Base-by-base conservation (phyloP, 2,329 filamentous ascomycete genomes). In the Ophiobolus disseminans region DNA sequence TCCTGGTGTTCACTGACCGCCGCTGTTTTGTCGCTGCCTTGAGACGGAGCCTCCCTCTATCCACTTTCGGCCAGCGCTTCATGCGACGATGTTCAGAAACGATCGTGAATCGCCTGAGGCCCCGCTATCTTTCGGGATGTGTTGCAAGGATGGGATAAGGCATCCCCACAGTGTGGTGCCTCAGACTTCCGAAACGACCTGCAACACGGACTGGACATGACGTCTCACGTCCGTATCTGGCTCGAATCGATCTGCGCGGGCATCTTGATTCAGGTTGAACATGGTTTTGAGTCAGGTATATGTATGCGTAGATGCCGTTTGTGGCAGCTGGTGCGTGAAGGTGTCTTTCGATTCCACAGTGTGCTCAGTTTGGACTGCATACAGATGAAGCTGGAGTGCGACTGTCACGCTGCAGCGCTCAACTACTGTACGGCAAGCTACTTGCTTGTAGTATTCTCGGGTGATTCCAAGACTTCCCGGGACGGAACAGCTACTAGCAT, bases 1-100 rank as follows among this genome's bases (percentile, higher is more conserved):
- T 45, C 34, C 44, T 40, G 43, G 39, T 26, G 50, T 44, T 14
- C 45, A 47, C 51, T 48, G 53, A 55, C 51, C 50, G 42, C 50
- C 48, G 25, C 37, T n/a, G 48, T 57, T 59, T 57, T 51, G 53
- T 62, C 53, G 63, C 55, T 68, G 66, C 66, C 66, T 69, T 55
- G 60, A 41, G 47, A 59, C 44, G 20, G 42, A 57, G 57, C 63
- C 63, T 58, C 45, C 37, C 25, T n/a, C 48, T 38, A 47, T 47
- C 56, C 51, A 35, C 17, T 49, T 58, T 37, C 30, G 45, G 52
- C 28, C 21, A 34, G 23, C 20, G 50, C 20, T 47, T 58, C 46
- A 63, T 59, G 60, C 56, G 45, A 19, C 34, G 19, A 37, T 20
- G 32, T 34, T 40, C 30, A 34, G 35, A 50, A 45, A 54, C 46